phyloP scores from a whole-genome alignment of 2,329 filamentous ascomycete species.

The Fusarium decemcellulare region DNA sequence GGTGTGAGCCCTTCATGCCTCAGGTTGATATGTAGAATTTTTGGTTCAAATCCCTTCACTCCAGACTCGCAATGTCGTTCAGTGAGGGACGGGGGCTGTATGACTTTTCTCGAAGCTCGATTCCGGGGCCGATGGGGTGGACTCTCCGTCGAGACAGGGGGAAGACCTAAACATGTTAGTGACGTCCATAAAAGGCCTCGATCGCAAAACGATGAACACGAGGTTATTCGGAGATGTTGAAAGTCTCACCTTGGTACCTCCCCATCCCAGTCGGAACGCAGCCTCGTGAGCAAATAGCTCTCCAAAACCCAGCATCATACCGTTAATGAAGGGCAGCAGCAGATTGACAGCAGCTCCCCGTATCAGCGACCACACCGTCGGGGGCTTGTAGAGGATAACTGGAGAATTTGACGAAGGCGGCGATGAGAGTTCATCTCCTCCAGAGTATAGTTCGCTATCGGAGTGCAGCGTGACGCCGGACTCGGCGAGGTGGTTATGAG shows the following conservation, averaged over 20 bases:
- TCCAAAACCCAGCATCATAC: constrained; percentile 97
- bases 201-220: not conserved
- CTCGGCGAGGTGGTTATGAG: constrained; percentile 72
- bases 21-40: not conserved
- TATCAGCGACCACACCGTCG: constrained; percentile 87
- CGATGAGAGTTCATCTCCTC: constrained; percentile 73
- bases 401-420: constrained; percentile 75
- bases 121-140: constrained; percentile 82
- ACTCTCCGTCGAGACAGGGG: constrained; percentile 71
- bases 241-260: constrained; percentile 83
- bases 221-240: not conserved
- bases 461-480: constrained; percentile 84
- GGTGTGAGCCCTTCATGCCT: not conserved
- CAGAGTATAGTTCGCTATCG: constrained; percentile 87
- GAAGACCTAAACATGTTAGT: constrained; percentile 63
- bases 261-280: constrained; percentile 94
- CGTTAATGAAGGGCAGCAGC: constrained; percentile 95
- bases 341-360: constrained; percentile 95
- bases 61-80: constrained; percentile 77
- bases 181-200: too few species aligned
- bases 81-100: constrained; percentile 68
- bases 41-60: constrained; percentile 59
- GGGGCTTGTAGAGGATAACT: constrained; percentile 89
- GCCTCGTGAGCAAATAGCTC: constrained; percentile 97
- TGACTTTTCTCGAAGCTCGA: constrained; percentile 82